These are phyloP conservation scores for Pholiota microspora DNA, from an alignment of 768 basidiomycete genomes.

Conservation along the genomic window DNA sequence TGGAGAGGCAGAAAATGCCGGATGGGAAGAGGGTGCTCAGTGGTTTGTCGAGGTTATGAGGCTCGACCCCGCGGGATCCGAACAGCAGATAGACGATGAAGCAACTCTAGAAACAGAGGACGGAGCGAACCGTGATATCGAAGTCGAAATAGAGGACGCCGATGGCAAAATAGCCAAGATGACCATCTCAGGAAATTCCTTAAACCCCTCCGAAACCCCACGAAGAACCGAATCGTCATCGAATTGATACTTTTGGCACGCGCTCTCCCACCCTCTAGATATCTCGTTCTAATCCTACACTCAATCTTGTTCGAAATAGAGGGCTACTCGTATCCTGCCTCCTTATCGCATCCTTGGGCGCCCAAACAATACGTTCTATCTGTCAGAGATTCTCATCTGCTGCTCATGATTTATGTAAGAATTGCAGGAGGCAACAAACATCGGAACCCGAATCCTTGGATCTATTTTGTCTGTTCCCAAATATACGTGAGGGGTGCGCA, in stretches of 20 bases:
- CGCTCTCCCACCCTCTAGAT: not conserved
- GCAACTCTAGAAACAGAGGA: constrained; percentile 28
- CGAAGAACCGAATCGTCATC: constrained; percentile 9
- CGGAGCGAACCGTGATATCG: constrained; percentile 42
- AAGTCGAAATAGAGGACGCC: constrained; percentile 72
- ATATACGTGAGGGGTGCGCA: not conserved
- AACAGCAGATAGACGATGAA: constrained; percentile 34
- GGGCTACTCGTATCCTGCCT: not conserved
- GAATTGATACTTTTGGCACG: not conserved
- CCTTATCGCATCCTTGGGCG: not conserved
- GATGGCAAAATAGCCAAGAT: constrained; percentile 68
- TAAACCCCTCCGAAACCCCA: constrained; percentile 2
- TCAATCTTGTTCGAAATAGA: not conserved
- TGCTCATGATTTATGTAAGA: too few species aligned
- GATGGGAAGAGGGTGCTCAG: constrained; percentile 81
- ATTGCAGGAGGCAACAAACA: too few species aligned
- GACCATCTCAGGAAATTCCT: constrained; percentile 38
- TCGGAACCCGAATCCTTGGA: not conserved
- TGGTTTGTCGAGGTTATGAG: constrained; percentile 85
- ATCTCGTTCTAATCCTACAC: not conserved
- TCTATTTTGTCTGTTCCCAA: not conserved
- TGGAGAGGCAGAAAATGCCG: constrained; percentile 75
- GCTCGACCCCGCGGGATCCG: constrained; percentile 49
- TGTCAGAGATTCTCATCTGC: not conserved
- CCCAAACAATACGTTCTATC: too few species aligned